phyloP scores from a whole-genome alignment of 75 land plant species.

The Larix kaempferi region DNA sequence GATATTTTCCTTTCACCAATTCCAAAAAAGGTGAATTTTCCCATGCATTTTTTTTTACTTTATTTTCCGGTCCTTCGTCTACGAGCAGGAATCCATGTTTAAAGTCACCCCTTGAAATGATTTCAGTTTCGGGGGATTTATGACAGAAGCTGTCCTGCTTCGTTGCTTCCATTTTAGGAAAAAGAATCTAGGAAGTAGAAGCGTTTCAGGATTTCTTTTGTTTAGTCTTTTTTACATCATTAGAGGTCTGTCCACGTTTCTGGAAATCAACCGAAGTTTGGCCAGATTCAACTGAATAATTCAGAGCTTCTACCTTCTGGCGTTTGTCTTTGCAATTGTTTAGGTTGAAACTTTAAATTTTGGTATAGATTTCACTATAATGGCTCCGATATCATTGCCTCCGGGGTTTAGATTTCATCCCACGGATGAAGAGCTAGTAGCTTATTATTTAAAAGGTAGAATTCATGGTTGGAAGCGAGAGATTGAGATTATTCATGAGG shows the following conservation, averaged over 20 bases:
- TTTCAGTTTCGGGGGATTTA: too few relatives aligned
- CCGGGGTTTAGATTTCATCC: constrained; percentile 14
- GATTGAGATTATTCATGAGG: constrained; percentile 3
- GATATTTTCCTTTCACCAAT: too few relatives aligned
- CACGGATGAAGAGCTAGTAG: constrained; percentile 8
- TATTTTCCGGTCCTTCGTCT: too few relatives aligned
- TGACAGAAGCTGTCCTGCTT: too few relatives aligned
- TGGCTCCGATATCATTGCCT: neutral
- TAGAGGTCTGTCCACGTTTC: neutral
- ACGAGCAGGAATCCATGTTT: too few relatives aligned
- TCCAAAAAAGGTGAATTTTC: too few relatives aligned
- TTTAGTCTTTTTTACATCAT: neutral
- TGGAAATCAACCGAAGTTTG: neutral
- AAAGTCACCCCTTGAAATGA: too few relatives aligned
- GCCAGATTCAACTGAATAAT: neutral
- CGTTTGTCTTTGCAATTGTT: neutral
- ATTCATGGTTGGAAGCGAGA: neutral
- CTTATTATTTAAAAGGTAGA: constrained; percentile 2
- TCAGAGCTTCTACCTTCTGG: neutral
- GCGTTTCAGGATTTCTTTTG: neutral
- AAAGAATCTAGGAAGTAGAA: neutral
- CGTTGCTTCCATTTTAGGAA: too few relatives aligned
- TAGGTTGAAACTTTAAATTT: neutral
- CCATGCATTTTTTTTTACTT: too few relatives aligned
- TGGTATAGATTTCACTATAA: neutral